Conservation (phyloP, 768 basidiomycete genomes). For the Podaxis sp. region DNA sequence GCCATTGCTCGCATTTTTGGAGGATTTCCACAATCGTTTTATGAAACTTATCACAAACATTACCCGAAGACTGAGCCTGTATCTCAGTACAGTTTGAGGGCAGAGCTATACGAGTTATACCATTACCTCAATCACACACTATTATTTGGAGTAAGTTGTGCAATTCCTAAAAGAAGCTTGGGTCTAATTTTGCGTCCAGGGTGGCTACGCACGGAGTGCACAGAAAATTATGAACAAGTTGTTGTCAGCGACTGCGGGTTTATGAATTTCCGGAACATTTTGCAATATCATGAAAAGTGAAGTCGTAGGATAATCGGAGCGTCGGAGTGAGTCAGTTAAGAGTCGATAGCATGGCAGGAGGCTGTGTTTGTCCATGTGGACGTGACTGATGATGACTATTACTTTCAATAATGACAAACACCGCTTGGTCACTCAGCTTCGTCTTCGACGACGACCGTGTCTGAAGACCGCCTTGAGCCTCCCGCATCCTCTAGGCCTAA, state of each 20-base stretch:
- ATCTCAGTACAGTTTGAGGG: conserved; percentile 62
- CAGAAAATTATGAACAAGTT: conserved; percentile 42
- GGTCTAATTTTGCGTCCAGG: conserved; percentile 27
- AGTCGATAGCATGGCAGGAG: neutral
- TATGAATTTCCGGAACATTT: neutral
- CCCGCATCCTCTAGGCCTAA: neutral
- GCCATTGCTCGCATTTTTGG: conserved; percentile 82
- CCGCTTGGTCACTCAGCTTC: conserved; percentile 27
- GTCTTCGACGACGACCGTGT: neutral
- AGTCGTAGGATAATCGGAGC: neutral
- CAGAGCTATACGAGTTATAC: conserved; percentile 74
- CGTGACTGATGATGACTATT: conserved; percentile 1
- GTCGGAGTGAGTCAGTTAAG: neutral
- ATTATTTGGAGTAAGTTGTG: conserved; percentile 66
- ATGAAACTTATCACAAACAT: conserved; percentile 60
- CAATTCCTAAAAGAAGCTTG: conserved; percentile 4
- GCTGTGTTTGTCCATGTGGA: conserved; percentile 12
- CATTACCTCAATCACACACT: conserved; percentile 84
- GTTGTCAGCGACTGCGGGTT: conserved; percentile 12
- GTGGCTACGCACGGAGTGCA: conserved; percentile 54
- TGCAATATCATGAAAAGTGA: neutral
- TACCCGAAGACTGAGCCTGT: conserved; percentile 65
- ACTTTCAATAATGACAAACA: conserved; percentile 30
- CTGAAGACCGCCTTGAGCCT: neutral
- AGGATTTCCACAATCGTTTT: conserved; percentile 67